Percentiles rank a stretch among this genome's conserved stretches.
These are phyloP conservation scores for Pseudonitzschia multistriata DNA, from an alignment of 108 stramenopile species.

Conservation along the genomic window DNA sequence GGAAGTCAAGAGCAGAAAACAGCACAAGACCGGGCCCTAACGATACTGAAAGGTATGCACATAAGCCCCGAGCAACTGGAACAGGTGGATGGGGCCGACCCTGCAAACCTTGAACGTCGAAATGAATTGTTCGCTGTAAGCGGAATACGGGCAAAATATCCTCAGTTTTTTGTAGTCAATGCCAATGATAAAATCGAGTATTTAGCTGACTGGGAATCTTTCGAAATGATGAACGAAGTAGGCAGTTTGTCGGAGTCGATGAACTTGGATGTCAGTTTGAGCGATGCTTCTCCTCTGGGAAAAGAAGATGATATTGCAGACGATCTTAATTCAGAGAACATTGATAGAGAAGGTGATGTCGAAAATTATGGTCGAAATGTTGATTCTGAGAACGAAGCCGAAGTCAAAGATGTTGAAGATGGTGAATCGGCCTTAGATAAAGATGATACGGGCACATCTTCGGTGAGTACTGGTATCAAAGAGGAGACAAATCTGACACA, in stretches of 20 bases:
- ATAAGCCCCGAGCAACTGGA: slow-evolving; percentile 5
- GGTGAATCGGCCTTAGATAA: no score
- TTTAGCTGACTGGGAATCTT: slow-evolving; percentile 36
- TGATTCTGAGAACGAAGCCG: neutral
- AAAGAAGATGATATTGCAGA: neutral
- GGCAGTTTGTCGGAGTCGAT: slow-evolving; percentile 20
- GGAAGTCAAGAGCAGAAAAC: slow-evolving; percentile 17
- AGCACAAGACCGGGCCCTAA: slow-evolving; percentile 19
- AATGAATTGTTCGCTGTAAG: slow-evolving; percentile 56
- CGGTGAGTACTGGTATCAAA: neutral
- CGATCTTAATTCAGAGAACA: neutral
- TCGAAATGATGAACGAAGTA: slow-evolving; percentile 26
- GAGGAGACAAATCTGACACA: no score
- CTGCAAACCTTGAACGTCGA: slow-evolving; percentile 33
- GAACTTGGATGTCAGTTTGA: neutral
- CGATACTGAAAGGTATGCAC: slow-evolving; percentile 9
- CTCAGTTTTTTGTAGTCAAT: slow-evolving; percentile 65
- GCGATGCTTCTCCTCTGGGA: neutral
- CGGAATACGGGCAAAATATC: slow-evolving; percentile 57
- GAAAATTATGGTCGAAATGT: no score
- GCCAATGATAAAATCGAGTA: slow-evolving; percentile 37
- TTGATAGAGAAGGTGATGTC: no score
- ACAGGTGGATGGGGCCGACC: slow-evolving; percentile 61
- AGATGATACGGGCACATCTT: no score
- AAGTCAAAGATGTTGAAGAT: no score